Conservation (phyloP, 306 rosid genomes). For the Psophocarpus tetragonolobus region DNA sequence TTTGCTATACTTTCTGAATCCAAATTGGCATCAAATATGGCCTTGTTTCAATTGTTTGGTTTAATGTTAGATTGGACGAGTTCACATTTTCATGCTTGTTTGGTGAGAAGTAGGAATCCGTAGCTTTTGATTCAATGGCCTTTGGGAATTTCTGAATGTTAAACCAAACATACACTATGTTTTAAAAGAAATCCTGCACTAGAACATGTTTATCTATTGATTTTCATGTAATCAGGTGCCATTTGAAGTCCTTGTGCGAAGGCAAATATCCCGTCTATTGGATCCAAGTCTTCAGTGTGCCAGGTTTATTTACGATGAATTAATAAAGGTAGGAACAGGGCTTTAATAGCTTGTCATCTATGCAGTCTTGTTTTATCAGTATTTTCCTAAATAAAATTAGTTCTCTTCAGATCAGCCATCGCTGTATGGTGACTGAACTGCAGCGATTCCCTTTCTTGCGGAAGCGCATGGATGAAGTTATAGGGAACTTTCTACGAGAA, state of each 20-base stretch:
- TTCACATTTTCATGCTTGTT: no score
- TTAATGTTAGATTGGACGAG: no score
- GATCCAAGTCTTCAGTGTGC: slow-evolving; percentile 99
- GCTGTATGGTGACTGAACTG: slow-evolving; percentile 79
- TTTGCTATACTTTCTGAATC: background rate
- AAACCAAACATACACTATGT: no score
- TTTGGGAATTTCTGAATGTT: no score
- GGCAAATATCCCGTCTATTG: slow-evolving; percentile 88
- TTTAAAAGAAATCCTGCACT: background rate
- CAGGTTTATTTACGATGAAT: slow-evolving; percentile 92
- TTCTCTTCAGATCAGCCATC: slow-evolving; percentile 85
- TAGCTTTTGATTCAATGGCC: no score
- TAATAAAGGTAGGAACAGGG: slow-evolving; percentile 69
- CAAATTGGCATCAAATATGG: background rate
- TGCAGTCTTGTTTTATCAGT: background rate
- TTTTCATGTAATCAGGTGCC: slow-evolving; percentile 65
- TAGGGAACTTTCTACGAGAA: slow-evolving; percentile 83
- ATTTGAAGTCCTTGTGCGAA: slow-evolving; percentile 90
- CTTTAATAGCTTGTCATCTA: slow-evolving; percentile 8
- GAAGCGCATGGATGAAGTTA: slow-evolving; percentile 96
- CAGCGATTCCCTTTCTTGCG: slow-evolving; percentile 92
- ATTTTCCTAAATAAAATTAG: slow-evolving; percentile 17
- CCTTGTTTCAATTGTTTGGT: no score
- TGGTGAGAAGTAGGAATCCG: no score
- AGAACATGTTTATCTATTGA: slow-evolving; percentile 25